These are phyloP conservation scores for Lepidium sativum DNA, from an alignment of 345 rosid species.

Conservation along the genomic window DNA sequence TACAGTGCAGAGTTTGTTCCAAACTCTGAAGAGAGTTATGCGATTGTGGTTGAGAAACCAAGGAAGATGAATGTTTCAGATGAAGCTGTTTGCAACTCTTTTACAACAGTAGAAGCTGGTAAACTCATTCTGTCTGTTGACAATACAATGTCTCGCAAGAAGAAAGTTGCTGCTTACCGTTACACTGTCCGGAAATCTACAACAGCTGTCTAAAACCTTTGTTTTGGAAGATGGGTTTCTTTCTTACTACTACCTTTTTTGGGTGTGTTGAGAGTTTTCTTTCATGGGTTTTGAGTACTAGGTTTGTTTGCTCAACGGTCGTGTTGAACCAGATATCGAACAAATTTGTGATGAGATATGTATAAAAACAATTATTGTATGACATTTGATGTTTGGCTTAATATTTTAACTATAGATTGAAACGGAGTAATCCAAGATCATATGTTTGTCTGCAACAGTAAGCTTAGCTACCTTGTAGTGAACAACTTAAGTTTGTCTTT, in stretches of 20 bases:
- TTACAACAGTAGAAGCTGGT: constrained; percentile 65
- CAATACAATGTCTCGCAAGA: constrained; percentile 65
- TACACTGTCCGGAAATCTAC: constrained; percentile 71
- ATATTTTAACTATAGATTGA: constrained; percentile 5
- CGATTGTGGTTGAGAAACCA: constrained; percentile 71
- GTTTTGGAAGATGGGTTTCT: constrained; percentile 1
- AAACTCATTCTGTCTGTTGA: constrained; percentile 87
- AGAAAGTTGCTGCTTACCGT: constrained; percentile 90
- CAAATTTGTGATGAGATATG: constrained; percentile 11
- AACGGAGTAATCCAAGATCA: background rate
- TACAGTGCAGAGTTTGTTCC: constrained; percentile 96
- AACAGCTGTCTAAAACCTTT: constrained; percentile 14
- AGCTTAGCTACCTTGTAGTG: background rate
- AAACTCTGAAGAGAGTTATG: constrained; percentile 64
- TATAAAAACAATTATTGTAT: constrained; percentile 22
- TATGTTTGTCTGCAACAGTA: background rate
- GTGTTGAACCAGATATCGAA: constrained; percentile 5
- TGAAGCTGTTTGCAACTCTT: constrained; percentile 76
- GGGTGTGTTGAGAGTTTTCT: background rate
- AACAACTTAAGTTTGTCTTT: background rate
- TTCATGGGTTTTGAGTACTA: constrained; percentile 16
- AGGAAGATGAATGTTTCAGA: constrained; percentile 46
- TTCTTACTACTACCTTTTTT: constrained; percentile 9
- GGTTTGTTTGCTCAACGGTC: constrained; percentile 15
- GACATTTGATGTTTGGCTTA: constrained; percentile 14